Evolutionary conservation across 768 basidiomycete species (phyloP).

Genomic region (Termitomyces eurrhizus): DNA sequence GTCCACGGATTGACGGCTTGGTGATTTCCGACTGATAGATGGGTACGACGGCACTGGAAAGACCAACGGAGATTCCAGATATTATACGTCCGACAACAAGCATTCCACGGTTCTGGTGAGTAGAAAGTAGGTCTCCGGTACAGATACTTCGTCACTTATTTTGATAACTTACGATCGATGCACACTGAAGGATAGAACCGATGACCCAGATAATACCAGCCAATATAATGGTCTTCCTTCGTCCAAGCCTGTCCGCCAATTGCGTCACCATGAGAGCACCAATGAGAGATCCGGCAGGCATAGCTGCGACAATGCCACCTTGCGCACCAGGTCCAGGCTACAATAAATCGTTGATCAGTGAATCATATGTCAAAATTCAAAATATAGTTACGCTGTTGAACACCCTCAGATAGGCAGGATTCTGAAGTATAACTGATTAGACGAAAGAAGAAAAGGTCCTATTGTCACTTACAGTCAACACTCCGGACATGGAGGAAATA

Average conservation of each 20-base stretch:
- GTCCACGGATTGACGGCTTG: constrained; percentile 68
- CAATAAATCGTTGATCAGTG: neutral
- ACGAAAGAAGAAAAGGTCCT: neutral
- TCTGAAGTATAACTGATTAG: constrained; percentile 20
- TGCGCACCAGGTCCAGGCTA: constrained; percentile 53
- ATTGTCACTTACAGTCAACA: constrained; percentile 44
- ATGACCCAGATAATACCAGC: constrained; percentile 70
- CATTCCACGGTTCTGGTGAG: constrained; percentile 62
- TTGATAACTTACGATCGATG: constrained; percentile 34
- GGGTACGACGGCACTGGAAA: constrained; percentile 63
- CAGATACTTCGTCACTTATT: neutral
- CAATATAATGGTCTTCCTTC: constrained; percentile 63
- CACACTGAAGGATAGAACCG: constrained; percentile 70
- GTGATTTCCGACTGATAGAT: constrained; percentile 76
- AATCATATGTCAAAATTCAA: neutral
- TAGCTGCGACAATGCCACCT: constrained; percentile 74
- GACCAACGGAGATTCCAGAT: constrained; percentile 63
- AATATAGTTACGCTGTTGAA: constrained; percentile 28
- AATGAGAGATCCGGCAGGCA: constrained; percentile 71
- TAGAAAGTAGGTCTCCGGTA: neutral
- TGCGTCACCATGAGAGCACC: constrained; percentile 61
- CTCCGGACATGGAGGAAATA: constrained; percentile 81
- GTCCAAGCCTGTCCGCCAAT: constrained; percentile 62
- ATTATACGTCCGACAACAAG: constrained; percentile 68
- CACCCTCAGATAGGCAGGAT: constrained; percentile 30